phyloP scores from a whole-genome alignment of 164 flowering plant genomes.

The Berberis thunbergii region DNA sequence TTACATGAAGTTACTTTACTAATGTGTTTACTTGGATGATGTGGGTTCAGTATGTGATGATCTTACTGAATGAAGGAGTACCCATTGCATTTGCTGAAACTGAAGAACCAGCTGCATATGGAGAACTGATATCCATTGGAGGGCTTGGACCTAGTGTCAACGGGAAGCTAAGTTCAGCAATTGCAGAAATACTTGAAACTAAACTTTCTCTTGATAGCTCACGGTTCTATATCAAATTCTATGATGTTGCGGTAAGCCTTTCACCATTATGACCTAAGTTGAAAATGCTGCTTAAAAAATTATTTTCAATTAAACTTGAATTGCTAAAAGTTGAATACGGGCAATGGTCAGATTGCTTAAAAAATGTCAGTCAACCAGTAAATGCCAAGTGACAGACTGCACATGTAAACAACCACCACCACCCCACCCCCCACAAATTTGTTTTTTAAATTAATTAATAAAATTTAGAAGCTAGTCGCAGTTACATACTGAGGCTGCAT shows the following conservation, averaged over 20 bases:
- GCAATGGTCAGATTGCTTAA: too few species aligned
- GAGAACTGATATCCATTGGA: conserved; percentile 81
- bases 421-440: too few species aligned
- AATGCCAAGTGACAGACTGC: too few species aligned
- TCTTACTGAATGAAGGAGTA: conserved; percentile 74
- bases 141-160: conserved; percentile 73
- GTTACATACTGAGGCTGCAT: too few species aligned
- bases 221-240: conserved; percentile 80
- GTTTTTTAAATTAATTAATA: too few species aligned
- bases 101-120: conserved; percentile 94
- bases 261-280: too few species aligned
- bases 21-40: not conserved
- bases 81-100: conserved; percentile 85
- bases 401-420: too few species aligned
- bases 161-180: conserved; percentile 69
- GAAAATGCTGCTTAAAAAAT: too few species aligned
- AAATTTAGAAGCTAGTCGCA: too few species aligned
- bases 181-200: conserved; percentile 81
- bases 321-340: too few species aligned
- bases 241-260: conserved; percentile 51
- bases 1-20: not conserved
- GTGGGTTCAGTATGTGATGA: conserved; percentile 76
- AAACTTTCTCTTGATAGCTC: conserved; percentile 72
- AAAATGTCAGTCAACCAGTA: too few species aligned
- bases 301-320: too few species aligned